Base-by-base conservation (phyloP, 768 basidiomycete genomes). In the Artomyces pyxidatus region DNA sequence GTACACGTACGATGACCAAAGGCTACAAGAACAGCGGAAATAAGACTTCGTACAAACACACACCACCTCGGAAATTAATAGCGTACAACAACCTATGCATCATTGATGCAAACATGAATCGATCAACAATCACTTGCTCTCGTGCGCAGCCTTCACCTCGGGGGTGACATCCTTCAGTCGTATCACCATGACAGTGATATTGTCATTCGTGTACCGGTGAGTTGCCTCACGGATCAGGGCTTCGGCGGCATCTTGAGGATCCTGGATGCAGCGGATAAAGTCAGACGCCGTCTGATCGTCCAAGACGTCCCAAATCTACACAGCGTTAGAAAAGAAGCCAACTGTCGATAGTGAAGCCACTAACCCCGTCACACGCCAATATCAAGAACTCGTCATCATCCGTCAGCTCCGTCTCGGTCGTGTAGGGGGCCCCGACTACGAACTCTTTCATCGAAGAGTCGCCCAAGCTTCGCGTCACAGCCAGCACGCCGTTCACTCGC, bases 401-500 rank as follows among this genome's bases (percentile, higher is more conserved):
- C 47, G 85, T 85, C 37, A 99, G 69, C 57, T 85, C 81, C 11
- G 95, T 97, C 66, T 97, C 94, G n/a, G 96, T 98, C 17, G 96
- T 99, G 67, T 95, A 99, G 6, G 96, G 96, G 25, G 89, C 80
- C 2, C 96, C 96, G 42, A 98, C 96, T 10, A 99, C 96, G 64
- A 94, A 99, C 60, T 99, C 96, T 68, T 99, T 99, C 96, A 99
- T 98, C 6, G 91, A 88, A 2, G 92, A 88, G 62, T 99, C 96
- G 28, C 96, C 96, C 49, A 99, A 71, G 59, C 92, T 92, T 50
- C 96, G 77, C 16, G 96, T 99, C 25, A 99, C 96, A 6, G 93
- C 93, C 47, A 99, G 71, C 37, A 98, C 94, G 55, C 95, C 96
- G 57, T 99, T 99, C 28, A 99, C 96, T 11, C 96, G 81, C 54